Evolutionary conservation across 495 filamentous ascomycete genomes (phyloP), one percentile per base, ranked within the genome.

Genomic region (Hypoxylon fuscum): DNA sequence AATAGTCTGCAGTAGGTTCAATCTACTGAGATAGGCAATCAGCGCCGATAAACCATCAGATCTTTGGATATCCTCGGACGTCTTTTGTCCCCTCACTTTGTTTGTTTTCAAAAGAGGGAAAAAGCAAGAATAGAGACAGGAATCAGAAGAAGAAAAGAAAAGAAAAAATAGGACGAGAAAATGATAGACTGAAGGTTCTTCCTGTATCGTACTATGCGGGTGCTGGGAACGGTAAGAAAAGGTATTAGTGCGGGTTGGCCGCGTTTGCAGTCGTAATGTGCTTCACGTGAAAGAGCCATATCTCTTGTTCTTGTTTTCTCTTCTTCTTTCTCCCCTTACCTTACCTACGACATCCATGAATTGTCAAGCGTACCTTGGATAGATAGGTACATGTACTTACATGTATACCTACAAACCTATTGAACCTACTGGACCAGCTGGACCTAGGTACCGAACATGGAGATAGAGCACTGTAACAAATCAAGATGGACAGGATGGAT

Each of bases 21-120:
- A 46, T 57, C 46, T 60, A 57, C 55, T 60, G 10, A 56, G 53
- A 57, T 64, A 56, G 43, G 55, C 35, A 66, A 55, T 56, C 57
- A 66, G 46, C 62, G 47, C 55, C 52, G 51, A 66, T 60, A 60
- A 57, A 65, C 43, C 43, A 55, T 55, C 55, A 55, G 54, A 64
- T 48, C 60, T 45, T 58, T 50, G 50, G 44, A 42, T 53, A 14
- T 47, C 21, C 12, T 40, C 44, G 5, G 25, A 31, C 2, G 32
- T 18, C 47, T 47, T 50, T 17, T 25, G 35, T 4, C 25, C 35
- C 48, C 35, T 35, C 29, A 48, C 47, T 31, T 58, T 41, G 22
- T 31, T 29, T 27, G 25, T 27, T 27, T 27, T 34, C 17, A 6
- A 55, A 10, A 48, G 46, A 52, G 51, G 47, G 54, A 62, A 66